Evolutionary conservation across 2,329 filamentous ascomycete species (phyloP), one percentile per base, ranked within the genome.

Genomic region (Alternaria viburni): DNA sequence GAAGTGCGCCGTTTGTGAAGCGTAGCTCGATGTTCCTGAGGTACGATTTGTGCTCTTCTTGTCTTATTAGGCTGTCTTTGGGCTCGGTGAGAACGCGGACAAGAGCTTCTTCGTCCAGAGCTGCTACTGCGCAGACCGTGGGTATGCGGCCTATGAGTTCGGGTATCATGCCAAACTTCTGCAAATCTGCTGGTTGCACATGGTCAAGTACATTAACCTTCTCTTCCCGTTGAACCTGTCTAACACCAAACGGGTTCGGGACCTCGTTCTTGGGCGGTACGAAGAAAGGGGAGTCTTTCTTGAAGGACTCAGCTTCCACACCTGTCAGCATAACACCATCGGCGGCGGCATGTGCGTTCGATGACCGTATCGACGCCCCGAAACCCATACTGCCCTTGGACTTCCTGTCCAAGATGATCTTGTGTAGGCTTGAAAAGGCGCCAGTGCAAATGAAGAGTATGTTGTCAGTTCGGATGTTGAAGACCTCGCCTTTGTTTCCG

Each of bases 401-500:
- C 47, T 98, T 90, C n/a, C 96, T 90, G 62, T 93, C 91, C 63
- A 97, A 85, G 52, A 99, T 88, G 32, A 91, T 87, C 77, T 96
- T 97, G 74, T 97, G 93, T 1, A 98, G 85, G 3, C 94, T 95
- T 36, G 96, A 92, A 77, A 99, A 99, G 17, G 96, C 96, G 17
- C 96, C 96, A 12, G 94, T 96, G 78, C 96, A 97, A 45, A 99
- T 93, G 81, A 99, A 99, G 26, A 99, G 87, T 63, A 99, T 98
- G 72, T 98, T 97, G 68, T 93, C 94, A 0, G 96, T 99, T 72
- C 96, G 91, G 61, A 97, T 90, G 59, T 92, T 89, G 79, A 86
- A 90, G 5, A 87, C 82, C 65, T 90, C 88, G 19, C 84, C 84
- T 76, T 88, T 90, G 25, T 68, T 71, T 13, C 70, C 71, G 8